Conservation (phyloP, 768 basidiomycete genomes). For the Pleurotus tuoliensis region DNA sequence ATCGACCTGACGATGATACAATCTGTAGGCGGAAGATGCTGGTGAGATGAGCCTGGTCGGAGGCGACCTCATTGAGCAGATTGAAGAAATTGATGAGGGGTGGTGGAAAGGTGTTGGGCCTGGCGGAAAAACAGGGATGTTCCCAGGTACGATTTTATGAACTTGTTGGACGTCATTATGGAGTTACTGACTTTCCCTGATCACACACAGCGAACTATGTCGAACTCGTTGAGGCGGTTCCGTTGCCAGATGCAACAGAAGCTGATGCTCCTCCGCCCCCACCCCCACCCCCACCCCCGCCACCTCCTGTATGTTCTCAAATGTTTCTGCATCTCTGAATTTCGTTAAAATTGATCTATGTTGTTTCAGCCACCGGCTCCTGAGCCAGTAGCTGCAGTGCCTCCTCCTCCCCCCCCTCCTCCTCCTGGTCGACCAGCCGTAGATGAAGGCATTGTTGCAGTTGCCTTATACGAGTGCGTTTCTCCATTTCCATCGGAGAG, state of each 20-base stretch:
- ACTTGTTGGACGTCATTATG: not conserved
- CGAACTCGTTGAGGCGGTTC: conserved; percentile 54
- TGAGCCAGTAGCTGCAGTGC: not conserved
- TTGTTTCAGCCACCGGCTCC: conserved; percentile 25
- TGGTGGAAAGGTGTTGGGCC: conserved; percentile 86
- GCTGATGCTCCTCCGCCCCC: conserved; percentile 50
- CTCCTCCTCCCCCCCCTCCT: conserved; percentile 11
- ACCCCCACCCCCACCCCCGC: conserved; percentile 25
- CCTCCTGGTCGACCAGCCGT: conserved; percentile 44
- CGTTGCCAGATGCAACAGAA: conserved; percentile 36
- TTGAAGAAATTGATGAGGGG: conserved; percentile 82
- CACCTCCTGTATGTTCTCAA: conserved; percentile 33
- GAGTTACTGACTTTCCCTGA: not conserved
- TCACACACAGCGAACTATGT: conserved; percentile 74
- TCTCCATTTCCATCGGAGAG: not conserved
- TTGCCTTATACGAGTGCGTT: conserved; percentile 71
- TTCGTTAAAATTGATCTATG: not conserved
- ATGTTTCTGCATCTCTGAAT: not conserved
- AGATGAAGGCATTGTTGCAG: conserved; percentile 58
- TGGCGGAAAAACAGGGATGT: conserved; percentile 73
- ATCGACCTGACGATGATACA: not conserved
- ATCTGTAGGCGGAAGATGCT: conserved; percentile 67
- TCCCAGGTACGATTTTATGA: conserved; percentile 62
- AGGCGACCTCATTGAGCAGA: conserved; percentile 76
- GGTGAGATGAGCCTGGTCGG: conserved; percentile 80